Evolutionary conservation across 2,329 filamentous ascomycete genomes (phyloP), one percentile per base, ranked within the genome.

Genomic region (Ambrosiella cleistominuta): DNA sequence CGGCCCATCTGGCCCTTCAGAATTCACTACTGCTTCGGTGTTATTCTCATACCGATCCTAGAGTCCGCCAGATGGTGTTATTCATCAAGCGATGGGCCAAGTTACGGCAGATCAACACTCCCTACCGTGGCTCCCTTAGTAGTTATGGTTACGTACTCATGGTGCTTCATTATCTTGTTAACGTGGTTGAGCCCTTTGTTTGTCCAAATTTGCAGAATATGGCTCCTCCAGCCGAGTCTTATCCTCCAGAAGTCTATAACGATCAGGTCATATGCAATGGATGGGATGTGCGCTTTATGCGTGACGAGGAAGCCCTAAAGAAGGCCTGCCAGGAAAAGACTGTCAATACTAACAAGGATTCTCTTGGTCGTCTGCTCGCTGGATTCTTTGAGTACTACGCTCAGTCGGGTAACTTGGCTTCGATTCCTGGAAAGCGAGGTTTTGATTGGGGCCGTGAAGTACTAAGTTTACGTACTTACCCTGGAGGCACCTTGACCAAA

Each of bases 1-100:
- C 85, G 1, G 89, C 89, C 15, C 81, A 86, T 50, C 78, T 95
- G 2, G 88, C 84, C 1, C 74, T 95, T 2, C 85, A 93, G 63
- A 95, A 95, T 68, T 94, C 89, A 0, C 72, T 80, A 39, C 79
- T 96, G 44, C 77, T 96, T 37, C 81, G 86, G 44, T 91, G 87
- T 68, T 96, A 96, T 70, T 84, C 85, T 1, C 78, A 80, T 58
- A 86, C 85, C 17, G 90, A 96, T 66, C 71, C 79, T 3, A 82
- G 90, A 9, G 87, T 95, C 4, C 78, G 81, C 19, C 80, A 82
- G 1, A 79, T 95, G 71, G 81, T 94, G 0, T 71, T 94, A 7
- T 95, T 95, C 66, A 75, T 96, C 66, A 96, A 96, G 69, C 79
- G 88, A 62, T 96, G 90, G 89, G 88, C 88, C 35, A 94, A 93